A percentile compares a stretch with the other conserved stretches of the same genome.
Conservation (phyloP, 148 eudicot genomes). For the Limonium bicolor region DNA sequence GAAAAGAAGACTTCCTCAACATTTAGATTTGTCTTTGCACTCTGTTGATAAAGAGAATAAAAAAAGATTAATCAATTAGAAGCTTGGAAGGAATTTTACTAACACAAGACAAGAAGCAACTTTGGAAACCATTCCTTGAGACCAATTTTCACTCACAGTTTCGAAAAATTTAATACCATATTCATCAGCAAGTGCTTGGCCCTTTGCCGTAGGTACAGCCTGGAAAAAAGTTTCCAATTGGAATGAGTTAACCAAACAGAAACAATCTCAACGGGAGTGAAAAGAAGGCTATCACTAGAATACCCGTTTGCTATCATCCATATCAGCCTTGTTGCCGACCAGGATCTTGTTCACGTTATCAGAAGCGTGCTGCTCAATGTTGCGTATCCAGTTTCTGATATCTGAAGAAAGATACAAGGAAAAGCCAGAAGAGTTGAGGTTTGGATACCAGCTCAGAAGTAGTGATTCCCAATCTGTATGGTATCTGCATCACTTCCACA, state of each 20-base stretch:
- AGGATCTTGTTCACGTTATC: conserved; percentile 71
- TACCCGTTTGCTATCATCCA: conserved; percentile 90
- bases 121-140: too few relatives aligned
- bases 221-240: conserved; percentile 3
- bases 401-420: too few relatives aligned
- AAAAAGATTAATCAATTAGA: too few relatives aligned
- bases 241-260: not conserved
- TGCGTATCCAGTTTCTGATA: conserved; percentile 83
- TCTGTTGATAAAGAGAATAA: too few relatives aligned
- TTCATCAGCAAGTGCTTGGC: conserved; percentile 83
- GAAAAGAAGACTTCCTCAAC: conserved; percentile 91
- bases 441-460: not conserved
- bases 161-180: conserved; percentile 76
- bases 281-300: not conserved
- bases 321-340: conserved; percentile 85
- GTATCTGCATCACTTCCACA: too few relatives aligned
- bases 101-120: too few relatives aligned
- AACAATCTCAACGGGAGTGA: not conserved
- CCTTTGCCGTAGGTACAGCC: conserved; percentile 74
- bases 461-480: not conserved
- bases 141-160: conserved; percentile 56
- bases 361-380: conserved; percentile 80
- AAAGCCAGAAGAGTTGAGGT: not conserved
- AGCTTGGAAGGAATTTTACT: too few relatives aligned
- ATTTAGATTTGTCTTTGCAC: conserved; percentile 86